phyloP scores from a whole-genome alignment of 257 asterid species.

The Plantago elongata region DNA sequence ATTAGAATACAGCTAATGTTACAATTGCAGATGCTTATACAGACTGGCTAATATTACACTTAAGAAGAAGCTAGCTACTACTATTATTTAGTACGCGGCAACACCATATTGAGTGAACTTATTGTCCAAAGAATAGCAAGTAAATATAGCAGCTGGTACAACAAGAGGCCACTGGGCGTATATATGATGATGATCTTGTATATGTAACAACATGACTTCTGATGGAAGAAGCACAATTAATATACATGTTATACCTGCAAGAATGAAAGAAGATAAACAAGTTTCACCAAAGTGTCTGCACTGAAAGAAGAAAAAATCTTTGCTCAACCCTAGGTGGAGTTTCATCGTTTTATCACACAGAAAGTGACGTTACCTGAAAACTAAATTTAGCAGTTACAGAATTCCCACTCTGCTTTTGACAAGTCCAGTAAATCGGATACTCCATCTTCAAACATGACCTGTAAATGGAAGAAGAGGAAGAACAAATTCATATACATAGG shows the following conservation, averaged over 20 bases:
- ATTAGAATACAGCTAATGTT: slow-evolving; percentile 16
- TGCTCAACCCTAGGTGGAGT: not conserved
- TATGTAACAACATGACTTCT: slow-evolving; percentile 16
- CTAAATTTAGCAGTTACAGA: slow-evolving; percentile 35
- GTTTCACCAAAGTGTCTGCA: not conserved
- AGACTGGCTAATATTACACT: not conserved
- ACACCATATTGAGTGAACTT: not conserved
- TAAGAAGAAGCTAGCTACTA: not conserved
- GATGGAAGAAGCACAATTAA: slow-evolving; percentile 11
- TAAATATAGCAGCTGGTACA: slow-evolving; percentile 14
- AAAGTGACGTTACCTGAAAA: slow-evolving; percentile 33
- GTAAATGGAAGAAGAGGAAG: slow-evolving; percentile 20
- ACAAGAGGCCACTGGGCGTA: slow-evolving; percentile 4
- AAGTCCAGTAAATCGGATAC: slow-evolving; percentile 55
- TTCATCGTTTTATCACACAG: not conserved
- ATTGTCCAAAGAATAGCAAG: slow-evolving; percentile 11
- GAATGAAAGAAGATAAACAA: not conserved
- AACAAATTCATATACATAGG: slow-evolving; percentile 1
- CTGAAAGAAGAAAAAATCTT: not conserved
- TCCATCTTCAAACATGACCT: slow-evolving; percentile 93
- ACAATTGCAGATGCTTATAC: slow-evolving; percentile 25
- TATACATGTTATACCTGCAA: slow-evolving; percentile 25
- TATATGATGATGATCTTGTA: slow-evolving; percentile 14
- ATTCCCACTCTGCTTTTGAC: slow-evolving; percentile 83
- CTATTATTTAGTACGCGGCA: slow-evolving; percentile 15